Base-by-base conservation (phyloP, 257 asterid species). In the Haberlea rhodopensis region DNA sequence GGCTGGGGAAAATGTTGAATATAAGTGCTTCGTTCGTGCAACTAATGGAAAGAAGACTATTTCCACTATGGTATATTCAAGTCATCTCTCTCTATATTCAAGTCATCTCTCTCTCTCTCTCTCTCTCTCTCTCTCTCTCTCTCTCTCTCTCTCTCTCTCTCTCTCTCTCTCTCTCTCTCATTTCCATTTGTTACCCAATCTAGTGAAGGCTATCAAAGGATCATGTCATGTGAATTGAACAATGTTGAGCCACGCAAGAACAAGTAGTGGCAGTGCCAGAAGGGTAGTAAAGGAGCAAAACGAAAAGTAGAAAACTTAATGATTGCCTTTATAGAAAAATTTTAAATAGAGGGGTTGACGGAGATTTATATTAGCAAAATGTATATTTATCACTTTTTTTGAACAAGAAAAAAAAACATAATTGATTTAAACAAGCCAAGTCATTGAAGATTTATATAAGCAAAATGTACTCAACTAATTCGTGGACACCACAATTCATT, bases 21-120 rank as follows among this genome's bases (percentile, higher is more conserved):
- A 54, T 71, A 85, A 72, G 75, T 85, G 96, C 82, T 91, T 88
- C 24, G 61, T 88, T 74, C 87, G 96, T 73, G 96, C 96, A 71
- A 88, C 95, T 3, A 94, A 84, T 54, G 96, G 96, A 62, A 88
- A 85, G 77, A 83, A 85, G 83, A 84, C 80, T 20, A 84, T 88
- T 66, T 75, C 96, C 34, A 85, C 96, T 25, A 34, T 82, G 89
- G 96, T 84, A 83, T 15, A 29, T 73, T 62, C 72, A 27, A 28
- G 23, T 58, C 8, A 8, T 40, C 66, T 0, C 7, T 4, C n/a
- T n/a, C n/a, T n/a, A n/a, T n/a, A n/a, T n/a, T n/a, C n/a, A n/a
- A n/a, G n/a, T n/a, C n/a, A n/a, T n/a, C n/a, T n/a, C n/a, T n/a
- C n/a, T n/a, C n/a, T n/a, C n/a, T n/a, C n/a, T n/a, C n/a, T n/a